Evolutionary conservation across 1,284 basidiomycete genomes (phyloP).

Genomic region (Marasmius tenuissimus): DNA sequence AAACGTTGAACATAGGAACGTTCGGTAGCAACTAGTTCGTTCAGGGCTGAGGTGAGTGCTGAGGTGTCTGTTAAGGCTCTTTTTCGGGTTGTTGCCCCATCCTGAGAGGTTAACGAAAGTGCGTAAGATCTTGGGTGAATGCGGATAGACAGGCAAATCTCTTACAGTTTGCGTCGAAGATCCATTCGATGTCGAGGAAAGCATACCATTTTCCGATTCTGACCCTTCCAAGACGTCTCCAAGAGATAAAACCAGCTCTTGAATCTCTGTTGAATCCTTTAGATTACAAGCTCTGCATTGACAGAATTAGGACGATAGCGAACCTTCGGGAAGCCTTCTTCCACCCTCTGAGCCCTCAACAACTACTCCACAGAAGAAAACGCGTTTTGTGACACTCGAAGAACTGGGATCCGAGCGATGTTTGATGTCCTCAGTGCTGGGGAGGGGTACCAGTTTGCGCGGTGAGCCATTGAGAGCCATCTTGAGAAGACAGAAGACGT

Average conservation of each 20-base stretch:
- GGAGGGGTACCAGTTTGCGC: constrained; percentile 69
- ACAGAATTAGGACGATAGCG: constrained; percentile 17
- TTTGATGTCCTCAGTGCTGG: constrained; percentile 58
- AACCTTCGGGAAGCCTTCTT: constrained; percentile 67
- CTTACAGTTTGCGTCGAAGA: constrained; percentile 44
- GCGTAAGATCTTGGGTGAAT: constrained; percentile 2
- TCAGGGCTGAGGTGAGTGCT: constrained; percentile 67
- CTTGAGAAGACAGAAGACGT: background rate
- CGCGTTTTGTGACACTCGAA: constrained; percentile 60
- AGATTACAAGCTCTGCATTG: constrained; percentile 6
- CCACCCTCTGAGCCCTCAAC: constrained; percentile 76
- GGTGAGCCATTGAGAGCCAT: constrained; percentile 60
- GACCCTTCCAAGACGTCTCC: constrained; percentile 56
- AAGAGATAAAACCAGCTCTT: constrained; percentile 74
- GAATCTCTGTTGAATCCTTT: constrained; percentile 55
- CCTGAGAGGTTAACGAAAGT: constrained; percentile 30
- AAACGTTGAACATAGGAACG: constrained; percentile 76
- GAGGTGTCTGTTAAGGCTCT: constrained; percentile 61
- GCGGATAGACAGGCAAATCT: constrained; percentile 5
- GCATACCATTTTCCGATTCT: constrained; percentile 39
- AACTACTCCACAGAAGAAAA: constrained; percentile 80
- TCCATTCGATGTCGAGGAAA: constrained; percentile 39
- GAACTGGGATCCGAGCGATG: constrained; percentile 35
- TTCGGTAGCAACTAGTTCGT: constrained; percentile 78
- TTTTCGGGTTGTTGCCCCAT: constrained; percentile 44